These are phyloP conservation scores for Herpotrichia juniperi DNA, from an alignment of 2,329 filamentous ascomycete species.

Conservation along the genomic window DNA sequence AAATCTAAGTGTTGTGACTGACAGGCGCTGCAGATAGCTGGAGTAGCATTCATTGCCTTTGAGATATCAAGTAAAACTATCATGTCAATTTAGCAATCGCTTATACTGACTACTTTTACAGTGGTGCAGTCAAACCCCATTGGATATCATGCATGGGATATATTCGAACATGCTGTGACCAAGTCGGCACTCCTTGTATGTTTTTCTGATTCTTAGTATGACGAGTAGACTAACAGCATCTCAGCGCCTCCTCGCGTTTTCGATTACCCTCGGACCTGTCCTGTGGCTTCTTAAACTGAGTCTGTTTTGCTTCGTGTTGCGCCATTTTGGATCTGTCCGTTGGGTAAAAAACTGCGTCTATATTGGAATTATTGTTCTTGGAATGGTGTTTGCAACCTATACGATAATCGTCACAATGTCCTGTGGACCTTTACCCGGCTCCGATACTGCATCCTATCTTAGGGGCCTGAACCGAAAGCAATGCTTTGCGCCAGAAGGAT, in stretches of 20 bases:
- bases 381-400: constrained; percentile 20
- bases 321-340: constrained; percentile 16
- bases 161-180: constrained; percentile 11
- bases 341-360: constrained; percentile 26
- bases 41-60: constrained; percentile 22
- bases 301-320: constrained; percentile 20
- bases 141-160: constrained; percentile 26
- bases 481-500: constrained; percentile 16
- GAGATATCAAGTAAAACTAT: constrained; percentile 18
- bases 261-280: constrained; percentile 20
- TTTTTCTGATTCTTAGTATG: too few species aligned
- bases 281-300: constrained; percentile 27
- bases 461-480: constrained; percentile 15
- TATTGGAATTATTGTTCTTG: constrained; percentile 20
- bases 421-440: constrained; percentile 19
- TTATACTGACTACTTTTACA: constrained; percentile 9
- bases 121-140: constrained; percentile 16
- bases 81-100: background rate
- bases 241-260: constrained; percentile 17
- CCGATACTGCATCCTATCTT: constrained; percentile 19
- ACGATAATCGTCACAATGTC: constrained; percentile 22
- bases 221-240: background rate
- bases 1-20: background rate
- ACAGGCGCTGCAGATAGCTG: constrained; percentile 3
- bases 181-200: constrained; percentile 8